A percentile compares a stretch with the other conserved stretches of the same genome.
Conservation (phyloP, 495 filamentous ascomycete species). For the Penicillium lividum region DNA sequence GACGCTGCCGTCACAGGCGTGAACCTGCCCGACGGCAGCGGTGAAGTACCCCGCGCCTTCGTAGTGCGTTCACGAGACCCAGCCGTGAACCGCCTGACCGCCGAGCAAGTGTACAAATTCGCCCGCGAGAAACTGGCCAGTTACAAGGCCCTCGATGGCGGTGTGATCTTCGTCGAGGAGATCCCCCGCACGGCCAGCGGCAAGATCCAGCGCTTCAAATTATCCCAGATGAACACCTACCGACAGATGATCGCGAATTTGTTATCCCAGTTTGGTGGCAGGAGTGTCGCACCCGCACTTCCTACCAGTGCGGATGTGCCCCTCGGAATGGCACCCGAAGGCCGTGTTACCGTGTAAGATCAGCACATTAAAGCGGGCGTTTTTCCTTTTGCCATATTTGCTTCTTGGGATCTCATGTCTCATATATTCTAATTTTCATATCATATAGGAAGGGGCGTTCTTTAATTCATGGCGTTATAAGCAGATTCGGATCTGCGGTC, state of each 20-base stretch:
- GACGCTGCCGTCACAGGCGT: conserved; percentile 83
- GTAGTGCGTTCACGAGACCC: conserved; percentile 55
- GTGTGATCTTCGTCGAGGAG: conserved; percentile 69
- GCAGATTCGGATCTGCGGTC: neutral
- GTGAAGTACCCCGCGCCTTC: conserved; percentile 73
- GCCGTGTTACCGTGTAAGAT: conserved; percentile 14
- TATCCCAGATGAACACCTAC: conserved; percentile 48
- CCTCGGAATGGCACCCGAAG: conserved; percentile 16
- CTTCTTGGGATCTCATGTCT: neutral
- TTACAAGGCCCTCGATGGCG: conserved; percentile 71
- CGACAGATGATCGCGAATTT: conserved; percentile 47
- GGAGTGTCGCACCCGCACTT: conserved; percentile 6
- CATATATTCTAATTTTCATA: neutral
- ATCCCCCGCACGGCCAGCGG: conserved; percentile 78
- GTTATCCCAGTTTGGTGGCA: conserved; percentile 33
- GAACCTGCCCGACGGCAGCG: conserved; percentile 48
- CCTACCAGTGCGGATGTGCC: conserved; percentile 18
- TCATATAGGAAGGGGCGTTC: neutral
- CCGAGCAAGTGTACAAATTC: conserved; percentile 62
- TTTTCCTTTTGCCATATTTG: neutral
- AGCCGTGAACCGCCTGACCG: conserved; percentile 37
- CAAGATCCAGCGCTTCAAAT: conserved; percentile 67
- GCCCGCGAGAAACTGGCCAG: conserved; percentile 58
- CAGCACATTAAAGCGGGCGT: neutral
- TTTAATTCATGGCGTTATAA: neutral